Base-by-base conservation (phyloP, 2,329 filamentous ascomycete species). In the Exophiala sp. region DNA sequence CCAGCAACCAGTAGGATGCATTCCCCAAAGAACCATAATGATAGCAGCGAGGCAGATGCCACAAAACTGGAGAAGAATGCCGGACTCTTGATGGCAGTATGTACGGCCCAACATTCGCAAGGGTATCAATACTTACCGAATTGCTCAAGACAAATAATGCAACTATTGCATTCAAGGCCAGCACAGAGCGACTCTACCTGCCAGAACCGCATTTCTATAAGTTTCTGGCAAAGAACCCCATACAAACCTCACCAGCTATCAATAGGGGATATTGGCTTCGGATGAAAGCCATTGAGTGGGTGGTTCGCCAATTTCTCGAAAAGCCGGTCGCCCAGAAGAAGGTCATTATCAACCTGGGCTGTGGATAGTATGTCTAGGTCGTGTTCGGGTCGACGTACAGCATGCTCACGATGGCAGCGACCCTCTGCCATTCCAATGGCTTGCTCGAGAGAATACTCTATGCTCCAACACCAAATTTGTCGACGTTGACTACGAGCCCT, bases 131-230 rank as follows among this genome's bases (percentile, higher is more conserved):
- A 6, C 11, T 16, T 18, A 9, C 38, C 7, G 3, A 20, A 14
- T n/a, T n/a, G 12, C n/a, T 16, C 11, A 45, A 88, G 82, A 96
- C 91, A 54, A 96, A 96, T 69, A 91, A 85, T 68, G 91, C 88
- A 70, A 94, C 89, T 65, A 96, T 96, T 62, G 86, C 91, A n/a
- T 96, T 90, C 12, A 96, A 96, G 69, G 79, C 91, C 62, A 94
- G 89, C 64, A 91, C 96, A 11, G 91, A 95, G 67, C 86, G 86
- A 62, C 76, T 95, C 12, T 96, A 96, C 70, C 86, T 88, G 66
- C 79, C 86, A 32, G 84, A 94, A 65, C 82, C 87, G 24, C 88
- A 95, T 68, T 95, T 89, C 74, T 92, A 94, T 63, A 86, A 88
- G 44, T 86, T 89, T 66, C 96, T 96, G 70, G 89, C 95, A 33